phyloP scores from a whole-genome alignment of 2,329 filamentous ascomycete genomes.

The Ascomycota sp. region DNA sequence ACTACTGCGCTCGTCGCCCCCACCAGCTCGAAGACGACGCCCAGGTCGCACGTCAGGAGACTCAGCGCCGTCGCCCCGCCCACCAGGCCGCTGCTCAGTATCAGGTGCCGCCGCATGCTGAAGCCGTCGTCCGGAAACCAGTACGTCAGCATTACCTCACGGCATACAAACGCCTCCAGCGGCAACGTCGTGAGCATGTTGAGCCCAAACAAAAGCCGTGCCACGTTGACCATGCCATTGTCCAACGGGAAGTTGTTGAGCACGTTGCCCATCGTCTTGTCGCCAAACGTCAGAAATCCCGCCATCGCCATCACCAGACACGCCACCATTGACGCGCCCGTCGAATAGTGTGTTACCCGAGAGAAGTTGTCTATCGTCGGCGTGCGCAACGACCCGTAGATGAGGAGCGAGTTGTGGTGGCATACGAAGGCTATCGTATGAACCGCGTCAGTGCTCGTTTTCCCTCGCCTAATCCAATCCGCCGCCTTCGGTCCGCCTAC shows the following conservation, averaged over 20 bases:
- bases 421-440: constrained; percentile 36
- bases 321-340: constrained; percentile 70
- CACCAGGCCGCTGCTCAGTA: constrained; percentile 71
- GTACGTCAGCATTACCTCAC: constrained; percentile 88
- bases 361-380: constrained; percentile 92
- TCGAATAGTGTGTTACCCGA: constrained; percentile 82
- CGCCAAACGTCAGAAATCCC: constrained; percentile 83
- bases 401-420: constrained; percentile 89
- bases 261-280: constrained; percentile 79
- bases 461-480: neutral
- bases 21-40: constrained; percentile 84
- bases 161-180: constrained; percentile 89
- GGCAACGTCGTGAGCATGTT: constrained; percentile 98
- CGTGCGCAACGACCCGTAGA: constrained; percentile 84
- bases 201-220: constrained; percentile 80
- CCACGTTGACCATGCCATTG: constrained; percentile 85
- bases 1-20: constrained; percentile 86
- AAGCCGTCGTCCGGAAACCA: constrained; percentile 48
- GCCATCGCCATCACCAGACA: constrained; percentile 73
- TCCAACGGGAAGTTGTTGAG: constrained; percentile 89
- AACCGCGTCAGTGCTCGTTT: constrained; percentile 1
- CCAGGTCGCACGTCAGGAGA: constrained; percentile 77
- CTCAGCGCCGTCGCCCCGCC: constrained; percentile 53
- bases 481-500: constrained; percentile 21
- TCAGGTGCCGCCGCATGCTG: constrained; percentile 61